These are phyloP conservation scores for Naegleria gruberi DNA, from an alignment of 208 protist genomes.

Conservation along the genomic window DNA sequence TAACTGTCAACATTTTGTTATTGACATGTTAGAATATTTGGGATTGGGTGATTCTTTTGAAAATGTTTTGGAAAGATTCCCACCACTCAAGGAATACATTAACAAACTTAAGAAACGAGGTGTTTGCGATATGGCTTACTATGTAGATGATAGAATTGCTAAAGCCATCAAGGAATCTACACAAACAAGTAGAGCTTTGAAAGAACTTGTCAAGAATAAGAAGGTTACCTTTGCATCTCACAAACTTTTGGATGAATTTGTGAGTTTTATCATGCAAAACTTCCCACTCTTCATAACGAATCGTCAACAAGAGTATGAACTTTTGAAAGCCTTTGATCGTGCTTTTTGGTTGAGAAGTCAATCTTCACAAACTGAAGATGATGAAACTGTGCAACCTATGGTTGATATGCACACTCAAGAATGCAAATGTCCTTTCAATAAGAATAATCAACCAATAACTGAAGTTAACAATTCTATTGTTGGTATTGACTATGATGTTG, in stretches of 20 bases:
- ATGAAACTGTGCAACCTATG: not conserved
- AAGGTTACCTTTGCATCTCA: not conserved
- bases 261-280: not conserved
- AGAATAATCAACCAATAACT: not conserved
- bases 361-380: not conserved
- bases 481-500: not conserved
- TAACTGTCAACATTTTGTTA: conserved; percentile 8
- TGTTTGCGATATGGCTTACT: not conserved
- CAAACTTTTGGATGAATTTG: conserved; percentile 1
- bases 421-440: not conserved
- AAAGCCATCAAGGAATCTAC: not conserved
- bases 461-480: not conserved
- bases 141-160: not conserved
- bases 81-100: not conserved
- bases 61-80: not conserved
- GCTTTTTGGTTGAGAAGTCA: conserved; percentile 17
- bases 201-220: not conserved
- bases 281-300: not conserved
- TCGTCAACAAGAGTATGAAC: not conserved
- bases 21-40: not conserved
- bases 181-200: not conserved
- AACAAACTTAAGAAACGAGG: not conserved
- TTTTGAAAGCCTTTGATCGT: conserved; percentile 1
- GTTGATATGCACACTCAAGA: not conserved
- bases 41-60: not conserved